These are phyloP conservation scores for Neoarthrinium moseri DNA, from an alignment of 2,329 filamentous ascomycete genomes.

Conservation along the genomic window DNA sequence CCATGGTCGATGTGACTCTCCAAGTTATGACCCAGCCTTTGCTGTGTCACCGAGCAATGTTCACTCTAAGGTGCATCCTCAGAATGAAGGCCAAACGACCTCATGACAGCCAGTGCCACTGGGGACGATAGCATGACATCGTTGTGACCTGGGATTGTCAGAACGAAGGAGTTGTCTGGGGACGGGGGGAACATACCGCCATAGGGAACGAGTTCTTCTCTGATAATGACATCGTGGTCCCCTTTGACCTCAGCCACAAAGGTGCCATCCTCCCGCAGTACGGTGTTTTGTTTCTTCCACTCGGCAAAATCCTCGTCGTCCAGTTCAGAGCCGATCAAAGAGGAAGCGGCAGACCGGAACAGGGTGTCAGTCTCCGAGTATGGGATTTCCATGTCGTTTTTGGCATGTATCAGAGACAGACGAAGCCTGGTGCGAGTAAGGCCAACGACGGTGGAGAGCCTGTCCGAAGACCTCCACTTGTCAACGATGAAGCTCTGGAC, in stretches of 20 bases:
- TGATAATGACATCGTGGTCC: constrained; percentile 45
- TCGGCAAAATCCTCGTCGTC: constrained; percentile 36
- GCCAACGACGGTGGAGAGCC: constrained; percentile 58
- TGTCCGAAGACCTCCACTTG: constrained; percentile 71
- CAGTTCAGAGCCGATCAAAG: constrained; percentile 36
- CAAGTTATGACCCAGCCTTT: too few relatives aligned
- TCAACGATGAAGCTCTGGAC: constrained; percentile 70
- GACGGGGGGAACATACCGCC: constrained; percentile 43
- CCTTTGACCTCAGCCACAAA: constrained; percentile 47
- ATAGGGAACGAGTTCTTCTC: constrained; percentile 53
- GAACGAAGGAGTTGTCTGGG: constrained; percentile 4
- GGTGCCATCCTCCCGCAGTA: constrained; percentile 41
- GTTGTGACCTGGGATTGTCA: constrained; percentile 60
- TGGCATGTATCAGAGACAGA: constrained; percentile 75
- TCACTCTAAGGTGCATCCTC: background rate
- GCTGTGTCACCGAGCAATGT: too few relatives aligned
- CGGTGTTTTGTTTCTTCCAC: constrained; percentile 45
- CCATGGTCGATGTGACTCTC: too few relatives aligned
- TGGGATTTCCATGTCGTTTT: constrained; percentile 79
- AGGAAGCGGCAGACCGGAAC: constrained; percentile 59
- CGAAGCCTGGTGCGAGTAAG: constrained; percentile 54
- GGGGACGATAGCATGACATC: constrained; percentile 64
- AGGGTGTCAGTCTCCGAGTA: constrained; percentile 67
- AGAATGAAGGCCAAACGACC: constrained; percentile 53
- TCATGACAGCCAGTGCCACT: constrained; percentile 62